Conservation (phyloP, 345 rosid species). For the Pugionium cornutum region DNA sequence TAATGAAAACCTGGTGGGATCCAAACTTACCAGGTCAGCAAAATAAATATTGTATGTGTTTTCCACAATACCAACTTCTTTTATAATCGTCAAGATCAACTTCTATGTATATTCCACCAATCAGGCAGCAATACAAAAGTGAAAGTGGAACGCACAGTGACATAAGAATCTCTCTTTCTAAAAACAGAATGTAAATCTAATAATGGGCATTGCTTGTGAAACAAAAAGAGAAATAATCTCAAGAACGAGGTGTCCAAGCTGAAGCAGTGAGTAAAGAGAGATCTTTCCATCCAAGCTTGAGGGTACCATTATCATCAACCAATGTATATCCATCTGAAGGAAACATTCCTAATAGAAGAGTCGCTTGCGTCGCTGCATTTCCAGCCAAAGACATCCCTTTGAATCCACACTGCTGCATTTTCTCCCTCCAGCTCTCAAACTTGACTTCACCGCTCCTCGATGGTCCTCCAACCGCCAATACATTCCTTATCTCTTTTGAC, state of each 20-base stretch:
- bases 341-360: slow-evolving; percentile 86
- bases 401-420: slow-evolving; percentile 83
- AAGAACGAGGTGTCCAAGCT: slow-evolving; percentile 82
- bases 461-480: slow-evolving; percentile 86
- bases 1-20: too few relatives aligned
- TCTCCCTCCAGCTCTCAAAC: slow-evolving; percentile 94
- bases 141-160: slow-evolving; percentile 10
- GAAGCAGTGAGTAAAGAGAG: slow-evolving; percentile 98
- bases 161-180: slow-evolving; percentile 8
- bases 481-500: slow-evolving; percentile 85
- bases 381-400: slow-evolving; percentile 79
- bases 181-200: slow-evolving; percentile 14
- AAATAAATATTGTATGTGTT: not conserved
- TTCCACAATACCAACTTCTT: not conserved
- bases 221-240: not conserved
- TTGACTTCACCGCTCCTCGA: slow-evolving; percentile 70
- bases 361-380: slow-evolving; percentile 93
- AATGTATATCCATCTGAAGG: slow-evolving; percentile 93
- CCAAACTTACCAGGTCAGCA: too few relatives aligned
- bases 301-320: slow-evolving; percentile 89
- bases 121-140: slow-evolving; percentile 20
- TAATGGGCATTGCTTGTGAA: slow-evolving; percentile 27
- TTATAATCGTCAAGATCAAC: slow-evolving; percentile 16
- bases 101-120: slow-evolving; percentile 24
- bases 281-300: slow-evolving; percentile 98